A percentile compares a stretch with the other conserved stretches of the same genome.
Evolutionary conservation across 2,329 filamentous ascomycete genomes (phyloP).

Genomic region (Venturia nashicola): DNA sequence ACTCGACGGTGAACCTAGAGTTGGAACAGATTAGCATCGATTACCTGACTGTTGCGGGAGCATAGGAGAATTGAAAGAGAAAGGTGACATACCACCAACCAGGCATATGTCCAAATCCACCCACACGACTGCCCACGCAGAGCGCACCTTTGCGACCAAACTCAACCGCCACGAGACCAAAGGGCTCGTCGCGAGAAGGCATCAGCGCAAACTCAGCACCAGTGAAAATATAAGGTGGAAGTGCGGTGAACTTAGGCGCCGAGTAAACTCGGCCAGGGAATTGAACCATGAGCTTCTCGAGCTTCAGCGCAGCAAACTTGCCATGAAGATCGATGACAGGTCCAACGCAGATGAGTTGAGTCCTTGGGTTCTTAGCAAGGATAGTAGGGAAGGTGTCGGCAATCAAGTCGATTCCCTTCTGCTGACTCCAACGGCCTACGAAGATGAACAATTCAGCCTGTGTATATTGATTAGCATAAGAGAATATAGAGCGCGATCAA

Average conservation of each 20-base stretch:
- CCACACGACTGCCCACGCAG: conserved; percentile 53
- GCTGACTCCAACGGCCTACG: conserved; percentile 56
- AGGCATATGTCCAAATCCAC: conserved; percentile 53
- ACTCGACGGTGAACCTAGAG: conserved; percentile 51
- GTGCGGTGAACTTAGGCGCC: conserved; percentile 53
- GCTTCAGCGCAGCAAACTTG: conserved; percentile 54
- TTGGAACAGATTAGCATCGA: neutral
- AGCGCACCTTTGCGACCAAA: conserved; percentile 57
- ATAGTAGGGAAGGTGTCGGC: conserved; percentile 54
- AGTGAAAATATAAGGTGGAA: conserved; percentile 54
- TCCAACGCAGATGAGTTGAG: conserved; percentile 51
- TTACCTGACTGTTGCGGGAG: too few relatives aligned
- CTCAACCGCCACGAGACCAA: conserved; percentile 56
- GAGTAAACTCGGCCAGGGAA: conserved; percentile 55
- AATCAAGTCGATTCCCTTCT: conserved; percentile 57
- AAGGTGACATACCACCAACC: conserved; percentile 22
- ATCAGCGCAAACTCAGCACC: conserved; percentile 58
- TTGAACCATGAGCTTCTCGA: conserved; percentile 50
- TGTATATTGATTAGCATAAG: neutral
- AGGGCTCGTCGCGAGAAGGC: conserved; percentile 56
- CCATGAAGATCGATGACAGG: conserved; percentile 57
- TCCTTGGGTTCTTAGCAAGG: conserved; percentile 46
- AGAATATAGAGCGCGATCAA: neutral
- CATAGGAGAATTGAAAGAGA: neutral
- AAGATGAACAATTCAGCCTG: conserved; percentile 53